A percentile compares a stretch with the other conserved stretches of the same genome.
Conservation (phyloP, 495 filamentous ascomycete species). For the Aspergillus wentii region DNA sequence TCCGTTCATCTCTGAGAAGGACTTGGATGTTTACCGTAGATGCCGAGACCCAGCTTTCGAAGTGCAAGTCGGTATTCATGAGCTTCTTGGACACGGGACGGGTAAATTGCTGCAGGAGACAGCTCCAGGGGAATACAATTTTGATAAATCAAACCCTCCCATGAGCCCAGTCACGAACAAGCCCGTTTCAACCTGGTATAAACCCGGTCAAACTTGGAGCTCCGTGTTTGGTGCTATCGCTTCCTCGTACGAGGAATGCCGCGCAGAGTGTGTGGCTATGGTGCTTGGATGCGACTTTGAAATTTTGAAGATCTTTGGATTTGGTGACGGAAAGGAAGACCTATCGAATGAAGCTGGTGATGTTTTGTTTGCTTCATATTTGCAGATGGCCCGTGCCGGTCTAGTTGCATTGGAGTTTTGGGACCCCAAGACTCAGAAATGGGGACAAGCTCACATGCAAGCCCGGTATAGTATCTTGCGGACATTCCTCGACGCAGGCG, state of each 20-base stretch:
- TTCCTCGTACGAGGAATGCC: slow-evolving; percentile 80
- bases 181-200: slow-evolving; percentile 81
- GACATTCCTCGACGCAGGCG: slow-evolving; percentile 79
- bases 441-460: slow-evolving; percentile 94
- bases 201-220: slow-evolving; percentile 91
- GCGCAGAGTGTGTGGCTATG: slow-evolving; percentile 90
- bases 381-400: slow-evolving; percentile 89
- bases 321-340: slow-evolving; percentile 67
- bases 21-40: slow-evolving; percentile 70
- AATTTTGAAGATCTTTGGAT: slow-evolving; percentile 87
- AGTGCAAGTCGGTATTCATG: slow-evolving; percentile 92
- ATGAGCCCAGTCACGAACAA: slow-evolving; percentile 72
- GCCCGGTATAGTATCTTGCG: slow-evolving; percentile 87
- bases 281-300: slow-evolving; percentile 82
- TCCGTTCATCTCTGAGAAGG: slow-evolving; percentile 74
- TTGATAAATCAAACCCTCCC: slow-evolving; percentile 73
- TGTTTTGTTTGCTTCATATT: slow-evolving; percentile 78
- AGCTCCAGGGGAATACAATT: slow-evolving; percentile 76
- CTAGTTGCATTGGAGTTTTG: slow-evolving; percentile 80
- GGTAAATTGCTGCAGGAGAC: slow-evolving; percentile 94
- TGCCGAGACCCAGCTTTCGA: slow-evolving; percentile 86
- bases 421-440: slow-evolving; percentile 81
- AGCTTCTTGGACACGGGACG: slow-evolving; percentile 92
- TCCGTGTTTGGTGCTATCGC: slow-evolving; percentile 84
- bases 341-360: slow-evolving; percentile 75